Conservation (phyloP, 129 eudicot species). For the Calendula officinalis region DNA sequence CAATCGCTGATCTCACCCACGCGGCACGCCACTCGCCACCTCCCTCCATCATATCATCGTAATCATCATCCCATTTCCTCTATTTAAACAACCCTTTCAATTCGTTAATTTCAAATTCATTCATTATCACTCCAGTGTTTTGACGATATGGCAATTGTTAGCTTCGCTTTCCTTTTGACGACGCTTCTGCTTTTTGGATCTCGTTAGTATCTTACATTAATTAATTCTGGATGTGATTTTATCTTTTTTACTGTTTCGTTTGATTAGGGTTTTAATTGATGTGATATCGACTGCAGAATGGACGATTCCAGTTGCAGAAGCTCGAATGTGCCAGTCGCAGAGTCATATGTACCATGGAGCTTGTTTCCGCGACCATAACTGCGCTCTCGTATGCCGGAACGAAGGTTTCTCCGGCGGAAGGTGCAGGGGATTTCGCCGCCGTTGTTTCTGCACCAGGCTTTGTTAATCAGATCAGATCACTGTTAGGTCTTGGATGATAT, state of each 20-base stretch:
- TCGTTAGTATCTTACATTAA: constrained; percentile 6
- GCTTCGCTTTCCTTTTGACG: constrained; percentile 13
- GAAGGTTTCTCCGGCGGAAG: constrained; percentile 72
- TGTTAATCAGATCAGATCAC: constrained; percentile 24
- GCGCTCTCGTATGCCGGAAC: constrained; percentile 58
- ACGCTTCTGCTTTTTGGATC: constrained; percentile 22
- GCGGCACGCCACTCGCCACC: too few species aligned
- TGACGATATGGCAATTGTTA: constrained; percentile 13
- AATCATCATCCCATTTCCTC: background rate
- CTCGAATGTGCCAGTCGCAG: constrained; percentile 49
- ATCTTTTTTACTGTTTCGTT: background rate
- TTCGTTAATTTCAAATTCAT: too few species aligned
- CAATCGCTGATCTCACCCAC: too few species aligned
- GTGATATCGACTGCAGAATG: constrained; percentile 20
- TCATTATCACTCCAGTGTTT: too few species aligned
- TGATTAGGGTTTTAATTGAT: background rate
- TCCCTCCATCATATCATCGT: too few species aligned
- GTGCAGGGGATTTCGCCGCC: constrained; percentile 49
- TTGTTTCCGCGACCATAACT: constrained; percentile 45
- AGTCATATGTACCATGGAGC: constrained; percentile 53
- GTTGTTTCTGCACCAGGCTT: constrained; percentile 62
- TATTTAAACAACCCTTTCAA: background rate
- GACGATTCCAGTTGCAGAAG: constrained; percentile 34
- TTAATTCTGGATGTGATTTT: too few species aligned
- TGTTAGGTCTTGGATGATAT: too few species aligned